Conservation (phyloP, 129 eudicot species). For the Cynara cardunculus region DNA sequence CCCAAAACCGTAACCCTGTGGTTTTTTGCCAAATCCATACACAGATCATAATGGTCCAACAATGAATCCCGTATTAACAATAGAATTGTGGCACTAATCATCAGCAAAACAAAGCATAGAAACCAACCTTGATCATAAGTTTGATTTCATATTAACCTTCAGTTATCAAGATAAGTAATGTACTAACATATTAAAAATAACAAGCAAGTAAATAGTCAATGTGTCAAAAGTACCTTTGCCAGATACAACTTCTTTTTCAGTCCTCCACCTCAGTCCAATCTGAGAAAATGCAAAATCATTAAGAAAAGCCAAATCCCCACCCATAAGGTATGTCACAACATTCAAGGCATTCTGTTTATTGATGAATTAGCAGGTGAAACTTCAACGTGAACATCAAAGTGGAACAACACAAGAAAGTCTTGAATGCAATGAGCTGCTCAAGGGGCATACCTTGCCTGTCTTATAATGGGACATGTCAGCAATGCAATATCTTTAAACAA, state of each 20-base stretch:
- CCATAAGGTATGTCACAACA: neutral
- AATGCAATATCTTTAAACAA: conserved; percentile 72
- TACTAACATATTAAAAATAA: neutral
- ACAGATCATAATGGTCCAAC: neutral
- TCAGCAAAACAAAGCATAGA: neutral
- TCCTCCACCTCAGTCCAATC: conserved; percentile 99
- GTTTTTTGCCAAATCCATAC: no score
- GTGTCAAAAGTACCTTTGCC: conserved; percentile 73
- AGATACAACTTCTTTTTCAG: conserved; percentile 90
- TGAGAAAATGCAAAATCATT: conserved; percentile 14
- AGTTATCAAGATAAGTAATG: neutral
- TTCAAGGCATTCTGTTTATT: neutral
- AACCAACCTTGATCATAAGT: neutral
- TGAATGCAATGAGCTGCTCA: neutral
- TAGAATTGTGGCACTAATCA: neutral
- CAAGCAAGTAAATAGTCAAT: neutral
- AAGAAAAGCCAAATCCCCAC: conserved; percentile 7
- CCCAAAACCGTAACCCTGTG: no score
- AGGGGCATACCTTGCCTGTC: conserved; percentile 78
- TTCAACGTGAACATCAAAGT: conserved; percentile 6
- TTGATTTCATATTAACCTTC: neutral
- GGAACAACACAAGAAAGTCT: neutral
- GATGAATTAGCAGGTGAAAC: neutral
- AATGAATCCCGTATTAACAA: neutral
- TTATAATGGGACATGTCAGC: conserved; percentile 96